Evolutionary conservation across 305 asterid species (phyloP).

Genomic region (Fraxinus xanthoxyloides): DNA sequence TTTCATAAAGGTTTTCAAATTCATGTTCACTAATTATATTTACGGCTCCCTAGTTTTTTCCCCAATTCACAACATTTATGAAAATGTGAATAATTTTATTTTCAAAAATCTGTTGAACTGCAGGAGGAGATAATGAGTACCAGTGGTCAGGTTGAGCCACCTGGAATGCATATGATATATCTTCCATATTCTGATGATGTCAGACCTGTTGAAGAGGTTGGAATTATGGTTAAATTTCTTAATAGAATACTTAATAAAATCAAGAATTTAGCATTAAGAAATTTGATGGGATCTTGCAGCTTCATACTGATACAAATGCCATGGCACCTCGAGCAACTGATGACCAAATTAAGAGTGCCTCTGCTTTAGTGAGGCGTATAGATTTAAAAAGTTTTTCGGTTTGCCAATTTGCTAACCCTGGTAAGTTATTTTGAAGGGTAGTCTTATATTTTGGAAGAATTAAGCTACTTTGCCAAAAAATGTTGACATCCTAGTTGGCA

Average conservation of each 20-base stretch:
- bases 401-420: slow-evolving; percentile 92
- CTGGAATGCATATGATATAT: slow-evolving; percentile 93
- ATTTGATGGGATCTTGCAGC: slow-evolving; percentile 44
- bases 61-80: neutral
- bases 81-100: slow-evolving; percentile 14
- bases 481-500: no score
- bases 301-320: slow-evolving; percentile 45
- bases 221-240: slow-evolving; percentile 18
- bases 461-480: no score
- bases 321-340: slow-evolving; percentile 66
- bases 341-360: slow-evolving; percentile 76
- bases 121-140: slow-evolving; percentile 77
- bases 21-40: neutral
- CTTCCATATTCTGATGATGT: slow-evolving; percentile 95
- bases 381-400: slow-evolving; percentile 86
- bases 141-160: slow-evolving; percentile 92
- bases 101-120: slow-evolving; percentile 21
- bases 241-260: slow-evolving; percentile 6
- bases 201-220: slow-evolving; percentile 88
- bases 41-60: neutral
- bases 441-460: neutral
- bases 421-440: slow-evolving; percentile 37
- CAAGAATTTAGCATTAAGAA: slow-evolving; percentile 8
- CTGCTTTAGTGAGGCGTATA: slow-evolving; percentile 63
- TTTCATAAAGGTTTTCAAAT: neutral